Conservation (phyloP, 495 filamentous ascomycete genomes). For the Melanomma pulvis-pyrius region DNA sequence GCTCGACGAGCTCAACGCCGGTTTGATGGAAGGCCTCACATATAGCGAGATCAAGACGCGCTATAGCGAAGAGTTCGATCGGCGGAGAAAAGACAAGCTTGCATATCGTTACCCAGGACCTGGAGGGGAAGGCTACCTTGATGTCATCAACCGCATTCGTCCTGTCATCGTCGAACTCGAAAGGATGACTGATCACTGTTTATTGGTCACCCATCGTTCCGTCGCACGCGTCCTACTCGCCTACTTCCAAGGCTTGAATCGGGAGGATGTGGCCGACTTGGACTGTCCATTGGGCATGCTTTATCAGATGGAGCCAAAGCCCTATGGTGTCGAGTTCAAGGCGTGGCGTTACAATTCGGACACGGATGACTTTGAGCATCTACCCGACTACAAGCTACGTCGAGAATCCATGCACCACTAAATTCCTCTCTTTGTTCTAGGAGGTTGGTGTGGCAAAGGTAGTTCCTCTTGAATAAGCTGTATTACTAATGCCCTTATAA, state of each 20-base stretch:
- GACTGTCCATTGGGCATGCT: conserved; percentile 91
- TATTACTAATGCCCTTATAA: background rate
- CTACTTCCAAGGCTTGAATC: conserved; percentile 88
- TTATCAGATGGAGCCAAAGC: conserved; percentile 94
- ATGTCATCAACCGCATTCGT: conserved; percentile 94
- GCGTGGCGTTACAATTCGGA: conserved; percentile 84
- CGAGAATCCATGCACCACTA: conserved; percentile 7
- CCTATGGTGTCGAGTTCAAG: conserved; percentile 95
- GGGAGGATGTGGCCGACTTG: conserved; percentile 88
- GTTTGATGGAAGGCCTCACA: conserved; percentile 89
- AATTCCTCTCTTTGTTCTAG: background rate
- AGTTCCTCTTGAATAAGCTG: background rate
- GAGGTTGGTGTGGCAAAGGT: background rate
- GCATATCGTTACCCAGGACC: conserved; percentile 93
- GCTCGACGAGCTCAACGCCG: conserved; percentile 94
- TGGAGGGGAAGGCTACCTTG: conserved; percentile 93
- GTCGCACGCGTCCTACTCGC: conserved; percentile 89
- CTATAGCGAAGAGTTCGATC: conserved; percentile 74
- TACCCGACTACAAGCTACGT: conserved; percentile 71
- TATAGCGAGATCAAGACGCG: conserved; percentile 81
- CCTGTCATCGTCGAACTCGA: conserved; percentile 96
- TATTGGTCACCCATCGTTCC: conserved; percentile 87
- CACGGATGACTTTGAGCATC: conserved; percentile 76
- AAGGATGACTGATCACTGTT: conserved; percentile 91
- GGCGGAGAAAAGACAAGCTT: conserved; percentile 79